phyloP scores from a whole-genome alignment of 192 early-diverging fungal species.

The Thamnidium elegans region DNA sequence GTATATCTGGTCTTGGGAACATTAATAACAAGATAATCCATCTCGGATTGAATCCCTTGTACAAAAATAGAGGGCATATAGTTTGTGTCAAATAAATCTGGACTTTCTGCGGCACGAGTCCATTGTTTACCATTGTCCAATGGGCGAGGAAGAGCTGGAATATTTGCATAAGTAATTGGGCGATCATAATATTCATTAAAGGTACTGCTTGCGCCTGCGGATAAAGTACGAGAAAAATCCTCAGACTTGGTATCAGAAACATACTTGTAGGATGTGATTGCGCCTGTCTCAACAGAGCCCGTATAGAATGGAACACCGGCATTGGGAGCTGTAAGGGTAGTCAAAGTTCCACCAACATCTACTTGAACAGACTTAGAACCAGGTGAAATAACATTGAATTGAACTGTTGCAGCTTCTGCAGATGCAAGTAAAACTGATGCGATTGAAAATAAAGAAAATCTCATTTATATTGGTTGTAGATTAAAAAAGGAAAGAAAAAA shows the following conservation, averaged over 20 bases:
- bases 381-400: conserved; percentile 40
- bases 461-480: background rate
- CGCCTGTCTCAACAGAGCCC: conserved; percentile 27
- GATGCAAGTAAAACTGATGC: conserved; percentile 17
- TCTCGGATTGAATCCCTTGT: conserved; percentile 21
- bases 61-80: conserved; percentile 47
- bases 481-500: background rate
- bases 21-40: conserved; percentile 29
- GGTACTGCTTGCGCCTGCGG: conserved; percentile 25
- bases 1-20: conserved; percentile 10
- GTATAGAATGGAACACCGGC: conserved; percentile 33
- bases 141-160: conserved; percentile 40
- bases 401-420: conserved; percentile 33
- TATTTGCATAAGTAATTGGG: conserved; percentile 43
- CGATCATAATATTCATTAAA: conserved; percentile 40
- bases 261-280: conserved; percentile 40
- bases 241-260: conserved; percentile 25
- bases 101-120: conserved; percentile 6
- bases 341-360: conserved; percentile 24
- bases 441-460: background rate
- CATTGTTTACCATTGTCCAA: conserved; percentile 33
- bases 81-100: conserved; percentile 40
- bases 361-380: conserved; percentile 34
- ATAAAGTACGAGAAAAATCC: conserved; percentile 31
- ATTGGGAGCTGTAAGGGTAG: conserved; percentile 28